Base-by-base conservation (phyloP, 441 rosid genomes). In the Jatropha podagrica region DNA sequence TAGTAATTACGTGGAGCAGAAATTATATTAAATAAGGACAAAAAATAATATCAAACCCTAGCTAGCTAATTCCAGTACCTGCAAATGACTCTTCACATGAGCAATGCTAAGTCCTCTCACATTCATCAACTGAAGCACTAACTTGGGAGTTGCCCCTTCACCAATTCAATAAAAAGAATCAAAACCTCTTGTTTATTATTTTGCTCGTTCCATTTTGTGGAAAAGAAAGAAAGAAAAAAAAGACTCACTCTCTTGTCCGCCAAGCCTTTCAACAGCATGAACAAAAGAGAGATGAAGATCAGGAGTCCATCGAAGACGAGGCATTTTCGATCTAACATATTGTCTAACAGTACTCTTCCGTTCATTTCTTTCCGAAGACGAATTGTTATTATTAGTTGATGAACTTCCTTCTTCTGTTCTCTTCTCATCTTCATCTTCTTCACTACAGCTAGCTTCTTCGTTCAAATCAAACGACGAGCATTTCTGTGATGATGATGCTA, bases 31-130 rank as follows among this genome's bases (percentile, higher is more conserved):
- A 20, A 23, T 20, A 27, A 9, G 17, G 40, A 9, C n/a, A 9
- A 60, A 6, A 44, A 38, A 59, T 58, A 15, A 63, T 3, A 49
- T n/a, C 17, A 18, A 54, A 58, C 65, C 23, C 17, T 67, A 23
- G 1, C 11, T 13, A 17, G 4, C 4, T 13, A 4, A 51, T 65
- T 80, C n/a, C 3, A 55, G 11, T 71, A 92, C 98, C 97, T 94
- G 98, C 42, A 95, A 90, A 84, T 95, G 98, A 81, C 98, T 92
- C 87, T 95, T 95, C 58, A 95, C 97, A 81, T 95, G 98, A 52
- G 98, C 90, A 73, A 92, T 92, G 89, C 90, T 89, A 68, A 95
- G 91, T 59, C 92, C 97, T 78, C 85, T 87, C 79, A 88, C 88
- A 81, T 92, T 88, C 97, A 95, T 92, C 82, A 88, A 26, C 77